Conservation (phyloP, 805 yeast genomes). For the Teunomyces cretensis region DNA sequence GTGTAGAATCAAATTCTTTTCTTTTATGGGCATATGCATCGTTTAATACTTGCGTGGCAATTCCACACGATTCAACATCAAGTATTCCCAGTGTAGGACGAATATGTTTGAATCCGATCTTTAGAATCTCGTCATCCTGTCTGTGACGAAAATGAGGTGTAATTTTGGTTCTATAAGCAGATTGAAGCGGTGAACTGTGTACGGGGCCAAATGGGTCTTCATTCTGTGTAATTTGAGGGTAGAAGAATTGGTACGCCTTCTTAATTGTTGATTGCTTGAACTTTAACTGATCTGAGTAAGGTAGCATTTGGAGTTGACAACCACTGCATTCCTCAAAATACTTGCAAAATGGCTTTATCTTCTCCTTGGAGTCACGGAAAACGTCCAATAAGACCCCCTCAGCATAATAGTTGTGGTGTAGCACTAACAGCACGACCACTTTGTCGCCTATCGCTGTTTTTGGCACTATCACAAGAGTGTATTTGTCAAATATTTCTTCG, state of each 20-base stretch:
- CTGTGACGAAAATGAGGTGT: constrained; percentile 37
- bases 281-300: constrained; percentile 36
- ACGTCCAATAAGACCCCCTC: constrained; percentile 29
- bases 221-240: constrained; percentile 21
- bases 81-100: constrained; percentile 21
- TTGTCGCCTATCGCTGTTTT: constrained; percentile 40
- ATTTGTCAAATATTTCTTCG: constrained; percentile 15
- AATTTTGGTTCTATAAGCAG: constrained; percentile 38
- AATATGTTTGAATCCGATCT: constrained; percentile 33
- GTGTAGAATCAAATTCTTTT: constrained; percentile 6
- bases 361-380: constrained; percentile 1
- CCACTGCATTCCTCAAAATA: constrained; percentile 40
- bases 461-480: constrained; percentile 33
- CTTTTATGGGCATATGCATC: constrained; percentile 17
- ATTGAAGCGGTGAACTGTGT: constrained; percentile 37
- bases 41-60: constrained; percentile 35
- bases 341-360: constrained; percentile 21
- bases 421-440: constrained; percentile 25
- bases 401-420: constrained; percentile 30
- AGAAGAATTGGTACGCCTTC: constrained; percentile 35
- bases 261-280: constrained; percentile 29
- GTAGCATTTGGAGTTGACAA: constrained; percentile 44
- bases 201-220: constrained; percentile 23
- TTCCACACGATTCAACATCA: constrained; percentile 37
- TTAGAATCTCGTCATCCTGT: constrained; percentile 4